Evolutionary conservation across 805 yeast genomes (phyloP).

Genomic region (Pichia phayaonensis): DNA sequence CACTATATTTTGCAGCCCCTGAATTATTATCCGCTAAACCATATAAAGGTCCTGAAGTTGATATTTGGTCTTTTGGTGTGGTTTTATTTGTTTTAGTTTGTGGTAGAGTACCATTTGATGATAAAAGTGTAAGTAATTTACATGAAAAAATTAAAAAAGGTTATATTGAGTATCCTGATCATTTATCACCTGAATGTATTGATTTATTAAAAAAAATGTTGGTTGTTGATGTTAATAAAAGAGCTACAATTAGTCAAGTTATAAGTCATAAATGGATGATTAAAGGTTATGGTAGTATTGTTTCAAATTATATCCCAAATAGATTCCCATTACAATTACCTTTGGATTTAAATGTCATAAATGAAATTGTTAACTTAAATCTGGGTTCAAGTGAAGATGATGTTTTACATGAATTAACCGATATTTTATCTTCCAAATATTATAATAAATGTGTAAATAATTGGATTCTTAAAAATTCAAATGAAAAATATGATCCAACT

Average conservation of each 20-base stretch:
- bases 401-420: slow-evolving; percentile 47
- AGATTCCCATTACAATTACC: slow-evolving; percentile 71
- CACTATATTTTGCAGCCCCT: slow-evolving; percentile 97
- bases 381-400: slow-evolving; percentile 58
- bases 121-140: slow-evolving; percentile 81
- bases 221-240: slow-evolving; percentile 76
- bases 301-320: slow-evolving; percentile 65
- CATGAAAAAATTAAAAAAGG: slow-evolving; percentile 94
- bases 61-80: slow-evolving; percentile 97
- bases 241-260: slow-evolving; percentile 76
- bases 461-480: slow-evolving; percentile 45
- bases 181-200: slow-evolving; percentile 71
- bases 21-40: slow-evolving; percentile 89
- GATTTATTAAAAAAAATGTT: slow-evolving; percentile 80
- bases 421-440: slow-evolving; percentile 52
- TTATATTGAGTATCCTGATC: slow-evolving; percentile 81
- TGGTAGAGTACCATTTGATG: slow-evolving; percentile 98
- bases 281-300: slow-evolving; percentile 72
- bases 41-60: slow-evolving; percentile 94
- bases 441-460: slow-evolving; percentile 55
- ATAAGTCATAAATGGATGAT: slow-evolving; percentile 92
- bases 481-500: slow-evolving; percentile 17
- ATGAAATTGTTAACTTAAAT: slow-evolving; percentile 71
- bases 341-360: slow-evolving; percentile 56
- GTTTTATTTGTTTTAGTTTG: slow-evolving; percentile 91